These are phyloP conservation scores for Begonia masoniana DNA, from an alignment of 306 rosid genomes.

Conservation along the genomic window DNA sequence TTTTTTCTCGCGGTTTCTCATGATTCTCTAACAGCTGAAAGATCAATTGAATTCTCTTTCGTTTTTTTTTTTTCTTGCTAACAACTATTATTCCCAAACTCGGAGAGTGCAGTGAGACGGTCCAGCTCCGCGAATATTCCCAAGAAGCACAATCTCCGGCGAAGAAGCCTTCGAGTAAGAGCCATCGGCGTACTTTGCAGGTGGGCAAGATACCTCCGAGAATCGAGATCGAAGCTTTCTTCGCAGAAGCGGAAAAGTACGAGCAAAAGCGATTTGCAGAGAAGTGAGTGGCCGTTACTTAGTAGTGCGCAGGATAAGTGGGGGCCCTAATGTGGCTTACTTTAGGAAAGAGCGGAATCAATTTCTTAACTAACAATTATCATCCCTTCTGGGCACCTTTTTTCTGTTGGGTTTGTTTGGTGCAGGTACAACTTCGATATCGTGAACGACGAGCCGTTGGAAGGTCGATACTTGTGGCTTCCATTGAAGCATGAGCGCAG, in stretches of 20 bases:
- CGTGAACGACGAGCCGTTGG: slow-evolving; percentile 67
- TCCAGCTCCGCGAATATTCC: slow-evolving; percentile 32
- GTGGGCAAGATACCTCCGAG: slow-evolving; percentile 24
- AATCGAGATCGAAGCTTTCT: slow-evolving; percentile 73
- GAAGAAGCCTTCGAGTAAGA: slow-evolving; percentile 1
- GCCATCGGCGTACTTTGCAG: slow-evolving; percentile 2
- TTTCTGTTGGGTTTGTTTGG: slow-evolving; percentile 8
- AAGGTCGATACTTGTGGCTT: slow-evolving; percentile 87
- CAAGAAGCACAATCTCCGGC: slow-evolving; percentile 21
- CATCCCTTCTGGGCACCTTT: background rate
- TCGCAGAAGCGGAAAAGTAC: slow-evolving; percentile 57
- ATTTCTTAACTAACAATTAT: slow-evolving; percentile 39
- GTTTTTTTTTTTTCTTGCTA: background rate
- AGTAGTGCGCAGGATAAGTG: slow-evolving; percentile 29
- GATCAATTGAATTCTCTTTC: background rate
- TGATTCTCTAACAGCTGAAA: too few species aligned
- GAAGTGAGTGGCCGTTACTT: slow-evolving; percentile 38
- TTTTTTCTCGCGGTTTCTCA: too few species aligned
- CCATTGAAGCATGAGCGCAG: slow-evolving; percentile 33
- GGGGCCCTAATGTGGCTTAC: slow-evolving; percentile 19
- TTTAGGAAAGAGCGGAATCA: slow-evolving; percentile 20
- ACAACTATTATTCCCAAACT: background rate
- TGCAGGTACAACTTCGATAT: slow-evolving; percentile 93
- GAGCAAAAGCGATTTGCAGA: slow-evolving; percentile 60
- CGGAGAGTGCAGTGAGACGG: slow-evolving; percentile 31